Percentiles rank a stretch among this genome's conserved stretches.
These are phyloP conservation scores for Melanogaster broomeanus DNA, from an alignment of 768 basidiomycete species.

Conservation along the genomic window DNA sequence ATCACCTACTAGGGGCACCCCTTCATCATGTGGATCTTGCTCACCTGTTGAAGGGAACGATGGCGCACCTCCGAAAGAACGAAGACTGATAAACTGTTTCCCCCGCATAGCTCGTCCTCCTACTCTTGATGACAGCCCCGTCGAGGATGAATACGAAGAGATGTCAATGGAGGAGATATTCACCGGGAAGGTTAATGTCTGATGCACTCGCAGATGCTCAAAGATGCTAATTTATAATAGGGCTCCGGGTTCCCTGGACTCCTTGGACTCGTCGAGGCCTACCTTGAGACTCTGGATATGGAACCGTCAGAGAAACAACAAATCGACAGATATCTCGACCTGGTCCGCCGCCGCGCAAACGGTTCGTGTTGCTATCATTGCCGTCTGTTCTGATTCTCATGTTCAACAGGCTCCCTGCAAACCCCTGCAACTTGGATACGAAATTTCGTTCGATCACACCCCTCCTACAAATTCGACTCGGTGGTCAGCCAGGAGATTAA, in stretches of 20 bases:
- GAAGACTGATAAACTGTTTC: constrained; percentile 73
- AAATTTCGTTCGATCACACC: constrained; percentile 87
- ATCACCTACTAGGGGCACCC: constrained; percentile 39
- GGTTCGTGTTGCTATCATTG: constrained; percentile 48
- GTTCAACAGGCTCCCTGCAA: constrained; percentile 61
- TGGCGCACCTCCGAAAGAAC: constrained; percentile 51
- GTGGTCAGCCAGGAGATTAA: constrained; percentile 90
- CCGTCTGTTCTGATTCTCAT: constrained; percentile 3
- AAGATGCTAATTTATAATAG: constrained; percentile 36
- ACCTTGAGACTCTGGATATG: constrained; percentile 85
- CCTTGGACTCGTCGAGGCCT: constrained; percentile 77
- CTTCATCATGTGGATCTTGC: constrained; percentile 45
- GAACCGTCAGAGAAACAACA: constrained; percentile 56
- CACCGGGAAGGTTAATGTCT: constrained; percentile 74
- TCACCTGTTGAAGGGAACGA: constrained; percentile 37
- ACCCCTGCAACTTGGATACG: constrained; percentile 95
- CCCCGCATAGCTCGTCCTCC: constrained; percentile 49
- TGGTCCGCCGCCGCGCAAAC: constrained; percentile 76
- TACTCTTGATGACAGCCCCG: constrained; percentile 50
- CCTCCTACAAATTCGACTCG: constrained; percentile 92
- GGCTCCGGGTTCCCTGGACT: constrained; percentile 74
- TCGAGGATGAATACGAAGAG: constrained; percentile 88
- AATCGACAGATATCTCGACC: constrained; percentile 76
- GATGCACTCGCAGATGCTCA: background rate
- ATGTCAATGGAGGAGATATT: constrained; percentile 93